A percentile compares a stretch with the other conserved stretches of the same genome.
Conservation (phyloP, 208 protist genomes). For the Crithidia sp. region DNA sequence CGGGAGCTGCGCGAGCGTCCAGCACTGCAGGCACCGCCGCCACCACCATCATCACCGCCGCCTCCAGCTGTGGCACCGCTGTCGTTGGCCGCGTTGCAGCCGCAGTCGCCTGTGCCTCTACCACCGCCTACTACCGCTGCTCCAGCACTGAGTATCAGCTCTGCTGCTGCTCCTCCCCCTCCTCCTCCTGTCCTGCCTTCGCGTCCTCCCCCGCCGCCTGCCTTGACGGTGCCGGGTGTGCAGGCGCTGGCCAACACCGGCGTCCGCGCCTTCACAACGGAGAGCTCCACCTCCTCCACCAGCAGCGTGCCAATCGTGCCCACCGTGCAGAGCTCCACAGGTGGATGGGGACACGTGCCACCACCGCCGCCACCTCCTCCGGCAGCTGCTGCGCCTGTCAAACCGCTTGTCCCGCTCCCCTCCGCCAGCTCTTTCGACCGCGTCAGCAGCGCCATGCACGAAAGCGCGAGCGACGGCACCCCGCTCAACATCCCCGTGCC, state of each 20-base stretch:
- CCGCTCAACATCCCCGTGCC: slow-evolving; percentile 54
- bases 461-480: slow-evolving; percentile 24
- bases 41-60: neutral
- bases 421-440: slow-evolving; percentile 24
- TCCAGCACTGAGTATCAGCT: neutral
- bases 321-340: neutral
- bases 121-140: neutral
- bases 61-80: slow-evolving; percentile 1
- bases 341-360: neutral
- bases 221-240: neutral
- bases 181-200: neutral
- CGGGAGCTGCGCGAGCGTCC: slow-evolving; percentile 43
- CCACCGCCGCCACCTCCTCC: slow-evolving; percentile 19
- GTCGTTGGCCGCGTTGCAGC: slow-evolving; percentile 9
- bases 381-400: neutral
- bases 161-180: too few species aligned
- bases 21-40: neutral
- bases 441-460: neutral
- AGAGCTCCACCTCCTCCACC: slow-evolving; percentile 1
- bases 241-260: neutral
- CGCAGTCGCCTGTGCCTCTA: neutral
- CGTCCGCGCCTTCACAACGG: neutral
- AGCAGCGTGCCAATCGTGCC: neutral
- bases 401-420: slow-evolving; percentile 1
- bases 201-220: neutral